phyloP scores from a whole-genome alignment of 495 filamentous ascomycete species.

The Friedmanniomyces simplex region DNA sequence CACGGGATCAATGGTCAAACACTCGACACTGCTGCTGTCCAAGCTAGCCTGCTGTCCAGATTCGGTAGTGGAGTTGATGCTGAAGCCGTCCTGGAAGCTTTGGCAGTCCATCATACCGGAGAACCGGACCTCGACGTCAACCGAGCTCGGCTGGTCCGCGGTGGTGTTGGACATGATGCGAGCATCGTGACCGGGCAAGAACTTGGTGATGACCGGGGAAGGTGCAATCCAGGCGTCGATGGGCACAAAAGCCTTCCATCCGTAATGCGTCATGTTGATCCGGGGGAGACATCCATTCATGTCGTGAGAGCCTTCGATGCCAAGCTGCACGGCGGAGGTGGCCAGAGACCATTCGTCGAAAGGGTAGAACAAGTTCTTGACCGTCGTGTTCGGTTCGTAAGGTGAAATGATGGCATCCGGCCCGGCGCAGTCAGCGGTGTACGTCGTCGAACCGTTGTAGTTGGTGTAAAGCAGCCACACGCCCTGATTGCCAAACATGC shows the following conservation, averaged over 20 bases:
- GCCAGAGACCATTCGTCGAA: slow-evolving; percentile 46
- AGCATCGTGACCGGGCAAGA: slow-evolving; percentile 54
- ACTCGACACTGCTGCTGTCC: slow-evolving; percentile 36
- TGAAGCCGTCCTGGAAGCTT: slow-evolving; percentile 40
- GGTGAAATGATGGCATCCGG: slow-evolving; percentile 46
- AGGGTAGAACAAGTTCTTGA: slow-evolving; percentile 59
- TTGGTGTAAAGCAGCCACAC: slow-evolving; percentile 64
- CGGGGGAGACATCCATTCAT: slow-evolving; percentile 48
- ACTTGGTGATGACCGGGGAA: slow-evolving; percentile 56
- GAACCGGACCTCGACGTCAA: slow-evolving; percentile 48
- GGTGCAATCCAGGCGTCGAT: slow-evolving; percentile 39
- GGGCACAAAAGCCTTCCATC: slow-evolving; percentile 56
- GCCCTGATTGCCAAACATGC: slow-evolving; percentile 39
- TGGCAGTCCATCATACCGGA: slow-evolving; percentile 55
- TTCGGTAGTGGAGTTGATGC: slow-evolving; percentile 45
- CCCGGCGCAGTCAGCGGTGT: slow-evolving; percentile 50
- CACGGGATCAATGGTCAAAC: slow-evolving; percentile 25
- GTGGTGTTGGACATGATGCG: slow-evolving; percentile 43
- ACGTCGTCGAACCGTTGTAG: slow-evolving; percentile 44
- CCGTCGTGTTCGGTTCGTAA: slow-evolving; percentile 44
- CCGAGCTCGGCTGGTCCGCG: slow-evolving; percentile 36
- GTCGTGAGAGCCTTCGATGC: slow-evolving; percentile 36
- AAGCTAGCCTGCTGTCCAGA: slow-evolving; percentile 33
- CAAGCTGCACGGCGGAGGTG: slow-evolving; percentile 29
- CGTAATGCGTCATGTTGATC: slow-evolving; percentile 46